A percentile compares a stretch with the other conserved stretches of the same genome.
phyloP scores from a whole-genome alignment of 768 basidiomycete genomes.

The Tephrocybe sp. region DNA sequence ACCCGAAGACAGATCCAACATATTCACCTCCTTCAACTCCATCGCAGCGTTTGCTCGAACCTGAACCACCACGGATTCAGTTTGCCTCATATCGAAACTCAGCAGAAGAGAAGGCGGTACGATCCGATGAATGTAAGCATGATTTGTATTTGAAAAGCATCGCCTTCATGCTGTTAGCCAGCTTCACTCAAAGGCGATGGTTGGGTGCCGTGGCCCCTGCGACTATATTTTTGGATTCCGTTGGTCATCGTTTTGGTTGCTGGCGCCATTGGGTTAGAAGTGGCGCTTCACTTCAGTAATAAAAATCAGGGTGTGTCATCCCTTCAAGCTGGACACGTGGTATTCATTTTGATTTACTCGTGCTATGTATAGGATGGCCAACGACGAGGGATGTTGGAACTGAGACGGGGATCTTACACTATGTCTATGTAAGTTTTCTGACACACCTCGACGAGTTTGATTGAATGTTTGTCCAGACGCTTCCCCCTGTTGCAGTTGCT shows the following conservation, averaged over 20 bases:
- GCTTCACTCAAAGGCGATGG: constrained; percentile 1
- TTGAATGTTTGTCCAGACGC: constrained; percentile 31
- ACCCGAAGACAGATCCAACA: neutral
- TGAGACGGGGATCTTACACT: constrained; percentile 41
- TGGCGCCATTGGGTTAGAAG: constrained; percentile 42
- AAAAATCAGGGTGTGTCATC: constrained; percentile 37
- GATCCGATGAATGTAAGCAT: neutral
- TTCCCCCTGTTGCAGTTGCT: constrained; percentile 50
- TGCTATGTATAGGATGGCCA: constrained; percentile 37
- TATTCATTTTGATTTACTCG: neutral
- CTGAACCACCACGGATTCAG: constrained; percentile 16
- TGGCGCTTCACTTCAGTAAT: constrained; percentile 44
- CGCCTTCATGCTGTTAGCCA: neutral
- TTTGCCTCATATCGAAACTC: constrained; percentile 20
- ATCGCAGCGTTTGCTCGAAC: constrained; percentile 12
- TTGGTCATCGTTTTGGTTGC: constrained; percentile 34
- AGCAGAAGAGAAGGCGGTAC: neutral
- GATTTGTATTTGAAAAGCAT: neutral
- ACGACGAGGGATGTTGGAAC: constrained; percentile 30
- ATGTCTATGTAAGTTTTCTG: constrained; percentile 43
- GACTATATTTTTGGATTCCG: constrained; percentile 44
- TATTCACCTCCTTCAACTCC: constrained; percentile 17
- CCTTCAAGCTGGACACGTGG: neutral
- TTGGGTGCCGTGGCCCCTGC: constrained; percentile 45
- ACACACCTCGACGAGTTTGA: neutral